These are phyloP conservation scores for Ophiostoma tasmaniense DNA, from an alignment of 2,329 filamentous ascomycete genomes.

Conservation along the genomic window DNA sequence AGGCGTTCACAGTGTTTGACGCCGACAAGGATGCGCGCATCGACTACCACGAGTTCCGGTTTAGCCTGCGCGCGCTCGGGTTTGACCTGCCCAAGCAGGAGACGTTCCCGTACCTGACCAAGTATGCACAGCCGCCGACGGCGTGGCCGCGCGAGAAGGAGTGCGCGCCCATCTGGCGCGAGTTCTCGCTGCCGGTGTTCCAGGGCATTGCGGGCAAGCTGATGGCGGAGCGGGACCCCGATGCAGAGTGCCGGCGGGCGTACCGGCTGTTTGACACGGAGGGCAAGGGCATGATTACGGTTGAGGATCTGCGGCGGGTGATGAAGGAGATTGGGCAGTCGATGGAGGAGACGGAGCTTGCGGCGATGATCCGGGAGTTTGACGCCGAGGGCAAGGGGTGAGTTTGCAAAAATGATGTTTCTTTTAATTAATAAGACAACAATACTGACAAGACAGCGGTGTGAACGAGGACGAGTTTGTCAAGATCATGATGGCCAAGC, in stretches of 20 bases:
- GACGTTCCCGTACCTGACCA: conserved; percentile 70
- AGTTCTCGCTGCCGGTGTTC: conserved; percentile 65
- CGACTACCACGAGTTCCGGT: conserved; percentile 97
- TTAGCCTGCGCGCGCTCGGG: conserved; percentile 88
- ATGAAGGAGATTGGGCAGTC: conserved; percentile 88
- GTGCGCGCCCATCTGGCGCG: conserved; percentile 57
- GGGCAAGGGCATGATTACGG: conserved; percentile 79
- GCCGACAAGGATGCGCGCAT: conserved; percentile 90
- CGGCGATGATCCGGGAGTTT: conserved; percentile 97
- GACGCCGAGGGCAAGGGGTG: conserved; percentile 82
- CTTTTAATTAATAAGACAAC: not conserved
- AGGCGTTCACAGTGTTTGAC: conserved; percentile 88
- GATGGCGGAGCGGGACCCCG: conserved; percentile 73
- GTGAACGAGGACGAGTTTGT: conserved; percentile 63
- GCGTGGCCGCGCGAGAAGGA: conserved; percentile 46
- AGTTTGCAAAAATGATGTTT: too few relatives aligned
- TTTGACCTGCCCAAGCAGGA: conserved; percentile 85
- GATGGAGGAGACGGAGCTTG: conserved; percentile 83
- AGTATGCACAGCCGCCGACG: conserved; percentile 66
- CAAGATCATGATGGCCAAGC: conserved; percentile 46
- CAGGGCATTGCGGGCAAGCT: conserved; percentile 69
- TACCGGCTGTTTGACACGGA: conserved; percentile 92
- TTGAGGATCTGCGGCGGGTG: conserved; percentile 80
- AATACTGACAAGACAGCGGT: conserved; percentile 31
- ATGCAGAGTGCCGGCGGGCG: conserved; percentile 83